Base-by-base conservation (phyloP, 2,329 filamentous ascomycete species). In the Diaporthe batatas region DNA sequence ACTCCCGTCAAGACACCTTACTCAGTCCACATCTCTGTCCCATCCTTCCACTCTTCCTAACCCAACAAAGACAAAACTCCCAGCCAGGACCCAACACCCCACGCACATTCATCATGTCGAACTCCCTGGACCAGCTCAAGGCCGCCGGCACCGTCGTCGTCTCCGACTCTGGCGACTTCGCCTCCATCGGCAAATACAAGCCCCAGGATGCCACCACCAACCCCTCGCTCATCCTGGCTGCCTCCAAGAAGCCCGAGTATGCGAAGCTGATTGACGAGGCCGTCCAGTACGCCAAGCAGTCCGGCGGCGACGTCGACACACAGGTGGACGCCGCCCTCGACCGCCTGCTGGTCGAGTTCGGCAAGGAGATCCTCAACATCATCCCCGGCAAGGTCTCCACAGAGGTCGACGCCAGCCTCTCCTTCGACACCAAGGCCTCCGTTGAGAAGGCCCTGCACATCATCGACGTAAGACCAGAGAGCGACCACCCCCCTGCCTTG, bases 161-260 rank as follows among this genome's bases (percentile, higher is more conserved):
- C 85, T 96, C 93, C 85, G 96, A 98, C 89, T 98, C 96, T 85
- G 96, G 95, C 92, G 93, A 86, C 71, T 74, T 85, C 78, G 84
- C 86, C 91, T 95, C 95, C 85, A 99, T 99, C 85, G 95, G 90
- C 89, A 98, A 98, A 90, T 99, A 99, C 92, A 97, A 98, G 92
- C 96, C 96, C 77, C 95, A 99, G 90, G 96, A 99, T 94, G 96
- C 96, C 82, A 99, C 96, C 84, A 99, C 96, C 88, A 99, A 99
- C 92, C 96, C 96, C 74, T 98, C 96, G 76, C 90, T 99, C 84
- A 98, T 99, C 86, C 93, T 99, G 83, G 96, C 95, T 78, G 96
- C 96, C 77, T 95, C 96, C 83, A 98, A 99, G 91, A 98, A 98
- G 91, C 82, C 94, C 83, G 95, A 98, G 86, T 98, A 98, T 85